Percentiles rank a stretch among this genome's conserved stretches.
These are phyloP conservation scores for Sphagnum fallax DNA, from an alignment of 228 moss, liverwort and hornwort genomes.

Conservation along the genomic window DNA sequence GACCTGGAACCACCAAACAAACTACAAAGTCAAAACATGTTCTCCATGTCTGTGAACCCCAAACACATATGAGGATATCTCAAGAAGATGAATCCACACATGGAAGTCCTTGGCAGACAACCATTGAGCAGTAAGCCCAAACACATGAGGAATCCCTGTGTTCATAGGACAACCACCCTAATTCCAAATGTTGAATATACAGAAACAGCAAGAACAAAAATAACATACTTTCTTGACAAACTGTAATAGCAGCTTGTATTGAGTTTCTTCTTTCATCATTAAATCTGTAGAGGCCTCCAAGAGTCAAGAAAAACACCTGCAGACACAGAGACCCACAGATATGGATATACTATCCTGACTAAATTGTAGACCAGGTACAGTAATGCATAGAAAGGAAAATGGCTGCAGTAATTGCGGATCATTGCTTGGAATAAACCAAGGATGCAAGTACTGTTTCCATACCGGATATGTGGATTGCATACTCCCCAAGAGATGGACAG, in stretches of 20 bases:
- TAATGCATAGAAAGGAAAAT: neutral
- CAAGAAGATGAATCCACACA: no score
- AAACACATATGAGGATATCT: neutral
- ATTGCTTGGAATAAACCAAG: neutral
- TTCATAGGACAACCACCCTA: neutral
- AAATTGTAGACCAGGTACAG: neutral
- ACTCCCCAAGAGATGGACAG: conserved; percentile 47
- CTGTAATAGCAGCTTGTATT: conserved; percentile 60
- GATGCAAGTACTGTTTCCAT: no score
- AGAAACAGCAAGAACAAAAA: no score
- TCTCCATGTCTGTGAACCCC: neutral
- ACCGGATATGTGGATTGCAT: conserved; percentile 9
- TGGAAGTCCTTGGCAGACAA: neutral
- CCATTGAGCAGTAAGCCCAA: no score
- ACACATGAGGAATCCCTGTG: neutral
- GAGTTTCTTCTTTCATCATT: conserved; percentile 67
- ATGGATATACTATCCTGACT: neutral
- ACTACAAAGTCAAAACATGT: neutral
- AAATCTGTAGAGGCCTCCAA: conserved; percentile 19
- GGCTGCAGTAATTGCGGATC: neutral
- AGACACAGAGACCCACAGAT: neutral
- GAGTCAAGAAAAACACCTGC: conserved; percentile 70
- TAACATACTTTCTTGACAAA: conserved; percentile 42
- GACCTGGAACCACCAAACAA: conserved; percentile 18
- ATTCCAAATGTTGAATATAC: neutral